Conservation (phyloP, 2,329 filamentous ascomycete genomes). For the Xylariomycetidae sp. region DNA sequence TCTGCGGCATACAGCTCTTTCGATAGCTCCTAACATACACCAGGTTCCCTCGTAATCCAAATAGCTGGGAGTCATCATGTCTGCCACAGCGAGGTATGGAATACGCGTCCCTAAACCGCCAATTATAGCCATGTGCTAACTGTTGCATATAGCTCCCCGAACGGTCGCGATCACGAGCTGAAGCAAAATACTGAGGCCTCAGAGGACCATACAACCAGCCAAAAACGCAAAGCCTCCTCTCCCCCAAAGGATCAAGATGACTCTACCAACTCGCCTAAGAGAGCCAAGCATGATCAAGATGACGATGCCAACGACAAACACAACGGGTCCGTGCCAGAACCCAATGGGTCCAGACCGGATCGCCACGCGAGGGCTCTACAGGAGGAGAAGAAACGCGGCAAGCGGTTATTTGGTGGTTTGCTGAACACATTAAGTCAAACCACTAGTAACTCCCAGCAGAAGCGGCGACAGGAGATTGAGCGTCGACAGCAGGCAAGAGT, state of each 20-base stretch:
- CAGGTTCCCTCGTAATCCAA: too few species aligned
- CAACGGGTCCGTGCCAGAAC: conserved; percentile 6
- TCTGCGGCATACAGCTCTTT: too few species aligned
- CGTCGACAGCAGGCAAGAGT: conserved; percentile 73
- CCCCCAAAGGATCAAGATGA: conserved; percentile 13
- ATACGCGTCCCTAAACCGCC: too few species aligned
- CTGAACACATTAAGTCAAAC: conserved; percentile 75
- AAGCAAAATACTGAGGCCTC: conserved; percentile 7
- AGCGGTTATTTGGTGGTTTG: conserved; percentile 79
- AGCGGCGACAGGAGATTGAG: conserved; percentile 74
- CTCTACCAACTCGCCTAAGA: conserved; percentile 20
- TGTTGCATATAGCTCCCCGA: too few species aligned
- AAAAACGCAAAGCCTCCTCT: conserved; percentile 29
- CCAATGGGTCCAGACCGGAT: conserved; percentile 18
- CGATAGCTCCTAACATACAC: too few species aligned
- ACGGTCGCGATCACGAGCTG: conserved; percentile 8
- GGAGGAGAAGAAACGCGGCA: conserved; percentile 78
- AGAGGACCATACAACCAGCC: conserved; percentile 11
- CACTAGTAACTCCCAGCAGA: conserved; percentile 57
- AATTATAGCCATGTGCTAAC: too few species aligned
- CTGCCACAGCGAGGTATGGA: too few species aligned
- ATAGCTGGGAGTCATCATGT: too few species aligned
- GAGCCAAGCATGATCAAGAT: conserved; percentile 10
- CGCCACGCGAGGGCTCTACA: conserved; percentile 43
- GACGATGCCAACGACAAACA: conserved; percentile 12